These are phyloP conservation scores for Fusarium falciforme DNA, from an alignment of 2,329 filamentous ascomycete species.

Conservation along the genomic window DNA sequence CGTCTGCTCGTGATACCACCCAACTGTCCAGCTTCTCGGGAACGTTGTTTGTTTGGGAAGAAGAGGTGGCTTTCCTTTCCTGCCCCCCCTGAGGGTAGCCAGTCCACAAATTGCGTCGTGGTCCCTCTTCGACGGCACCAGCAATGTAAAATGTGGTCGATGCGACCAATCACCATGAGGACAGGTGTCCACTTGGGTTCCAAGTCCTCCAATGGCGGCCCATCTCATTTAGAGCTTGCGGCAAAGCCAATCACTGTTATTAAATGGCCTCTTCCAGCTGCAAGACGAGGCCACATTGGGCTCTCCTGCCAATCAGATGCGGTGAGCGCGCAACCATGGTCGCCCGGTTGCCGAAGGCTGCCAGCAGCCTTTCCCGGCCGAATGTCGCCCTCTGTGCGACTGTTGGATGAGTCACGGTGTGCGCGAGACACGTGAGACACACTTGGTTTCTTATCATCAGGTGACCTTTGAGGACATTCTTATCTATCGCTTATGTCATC, in stretches of 20 bases:
- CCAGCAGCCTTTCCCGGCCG: slow-evolving; percentile 11
- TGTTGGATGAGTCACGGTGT: slow-evolving; percentile 25
- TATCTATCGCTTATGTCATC: slow-evolving; percentile 41
- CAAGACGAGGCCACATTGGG: slow-evolving; percentile 13
- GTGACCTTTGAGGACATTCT: slow-evolving; percentile 22
- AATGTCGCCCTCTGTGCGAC: slow-evolving; percentile 1
- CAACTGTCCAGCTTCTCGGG: background rate
- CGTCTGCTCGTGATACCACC: slow-evolving; percentile 2
- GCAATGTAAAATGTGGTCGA: slow-evolving; percentile 17
- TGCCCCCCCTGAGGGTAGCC: slow-evolving; percentile 3
- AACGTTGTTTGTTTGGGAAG: background rate
- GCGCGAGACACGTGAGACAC: background rate
- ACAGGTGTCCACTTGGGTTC: slow-evolving; percentile 14
- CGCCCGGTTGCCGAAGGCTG: slow-evolving; percentile 5
- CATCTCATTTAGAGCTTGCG: slow-evolving; percentile 25
- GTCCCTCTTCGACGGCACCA: slow-evolving; percentile 25
- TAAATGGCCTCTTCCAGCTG: slow-evolving; percentile 7
- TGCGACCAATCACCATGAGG: slow-evolving; percentile 29
- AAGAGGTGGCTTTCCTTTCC: background rate
- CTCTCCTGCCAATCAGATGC: slow-evolving; percentile 17
- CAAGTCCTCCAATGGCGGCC: slow-evolving; percentile 25
- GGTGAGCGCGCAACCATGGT: slow-evolving; percentile 2
- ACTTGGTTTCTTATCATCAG: slow-evolving; percentile 13
- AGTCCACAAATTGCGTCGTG: slow-evolving; percentile 19
- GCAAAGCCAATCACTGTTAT: slow-evolving; percentile 37